Evolutionary conservation across 352 stramenopile genomes (phyloP).

Genomic region (Phytopythium kandeliae): DNA sequence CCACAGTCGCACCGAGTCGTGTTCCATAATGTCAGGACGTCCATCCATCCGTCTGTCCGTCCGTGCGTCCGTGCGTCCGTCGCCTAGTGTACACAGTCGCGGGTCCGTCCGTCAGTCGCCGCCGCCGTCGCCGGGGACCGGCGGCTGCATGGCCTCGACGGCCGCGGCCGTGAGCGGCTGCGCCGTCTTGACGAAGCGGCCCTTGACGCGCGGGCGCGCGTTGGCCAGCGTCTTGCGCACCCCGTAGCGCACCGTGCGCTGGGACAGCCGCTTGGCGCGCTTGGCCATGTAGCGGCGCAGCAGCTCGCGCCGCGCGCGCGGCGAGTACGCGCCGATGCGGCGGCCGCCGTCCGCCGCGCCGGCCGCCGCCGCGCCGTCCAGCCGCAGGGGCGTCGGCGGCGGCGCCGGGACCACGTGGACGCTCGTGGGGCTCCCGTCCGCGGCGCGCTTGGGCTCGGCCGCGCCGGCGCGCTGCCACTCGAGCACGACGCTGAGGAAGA

Average conservation of each 20-base stretch:
- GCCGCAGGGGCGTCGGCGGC: constrained; percentile 33
- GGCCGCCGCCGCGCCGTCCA: constrained; percentile 31
- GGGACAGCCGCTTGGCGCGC: constrained; percentile 91
- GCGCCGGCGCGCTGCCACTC: constrained; percentile 54
- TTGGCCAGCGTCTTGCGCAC: constrained; percentile 99
- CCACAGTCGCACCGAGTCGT: background rate
- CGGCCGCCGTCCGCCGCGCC: too few species aligned
- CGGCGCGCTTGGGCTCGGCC: constrained; percentile 9
- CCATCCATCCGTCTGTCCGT: too few species aligned
- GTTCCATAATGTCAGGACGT: too few species aligned
- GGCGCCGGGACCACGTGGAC: constrained; percentile 42
- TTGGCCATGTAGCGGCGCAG: constrained; percentile 92
- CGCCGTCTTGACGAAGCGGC: constrained; percentile 98
- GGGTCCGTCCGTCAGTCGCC: background rate
- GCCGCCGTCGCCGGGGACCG: background rate
- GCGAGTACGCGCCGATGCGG: constrained; percentile 88
- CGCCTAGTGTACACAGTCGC: background rate
- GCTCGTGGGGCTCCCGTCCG: constrained; percentile 61
- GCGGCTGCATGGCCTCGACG: constrained; percentile 28
- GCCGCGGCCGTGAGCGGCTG: constrained; percentile 63
- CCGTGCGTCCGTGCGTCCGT: too few species aligned
- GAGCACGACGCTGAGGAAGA: constrained; percentile 81
- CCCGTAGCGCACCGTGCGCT: constrained; percentile 98
- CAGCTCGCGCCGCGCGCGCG: constrained; percentile 74
- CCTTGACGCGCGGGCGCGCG: constrained; percentile 95